These are phyloP conservation scores for Leishmania lainsoni DNA, from an alignment of 208 protist genomes.

Conservation along the genomic window DNA sequence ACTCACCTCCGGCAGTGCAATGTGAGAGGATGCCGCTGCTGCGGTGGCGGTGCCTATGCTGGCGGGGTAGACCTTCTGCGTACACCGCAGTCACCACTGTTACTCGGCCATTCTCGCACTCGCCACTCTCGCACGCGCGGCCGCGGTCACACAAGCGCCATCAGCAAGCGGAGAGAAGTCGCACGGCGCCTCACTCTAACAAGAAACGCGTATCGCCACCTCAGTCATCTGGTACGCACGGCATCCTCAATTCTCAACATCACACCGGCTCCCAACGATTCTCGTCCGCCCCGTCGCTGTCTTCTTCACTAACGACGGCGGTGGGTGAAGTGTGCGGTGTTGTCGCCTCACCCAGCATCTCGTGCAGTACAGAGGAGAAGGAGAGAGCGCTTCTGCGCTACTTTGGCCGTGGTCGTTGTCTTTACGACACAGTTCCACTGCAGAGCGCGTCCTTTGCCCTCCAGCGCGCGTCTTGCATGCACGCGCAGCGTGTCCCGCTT, in stretches of 20 bases:
- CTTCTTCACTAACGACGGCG: not conserved
- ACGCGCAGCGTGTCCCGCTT: constrained; percentile 24
- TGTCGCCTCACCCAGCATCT: not conserved
- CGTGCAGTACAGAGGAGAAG: not conserved
- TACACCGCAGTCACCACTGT: not conserved
- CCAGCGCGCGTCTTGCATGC: constrained; percentile 19
- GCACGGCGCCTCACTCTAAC: not conserved
- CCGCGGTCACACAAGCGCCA: not conserved
- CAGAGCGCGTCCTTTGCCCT: constrained; percentile 16
- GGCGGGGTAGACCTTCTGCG: not conserved
- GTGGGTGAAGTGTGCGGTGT: not conserved
- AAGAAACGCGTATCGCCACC: not conserved
- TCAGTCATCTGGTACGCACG: not conserved
- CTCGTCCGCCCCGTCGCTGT: not conserved
- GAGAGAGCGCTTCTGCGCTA: constrained; percentile 33
- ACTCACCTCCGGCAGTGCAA: not conserved
- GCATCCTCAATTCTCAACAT: not conserved
- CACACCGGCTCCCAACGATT: not conserved
- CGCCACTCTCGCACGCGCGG: not conserved
- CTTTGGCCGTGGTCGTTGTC: constrained; percentile 22
- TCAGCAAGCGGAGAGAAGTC: not conserved
- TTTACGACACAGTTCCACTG: constrained; percentile 17
- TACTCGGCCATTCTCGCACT: not conserved
- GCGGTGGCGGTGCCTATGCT: not conserved
- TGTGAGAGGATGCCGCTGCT: not conserved